phyloP scores from a whole-genome alignment of 2,329 filamentous ascomycete species.

The Aureobasidium sp. region DNA sequence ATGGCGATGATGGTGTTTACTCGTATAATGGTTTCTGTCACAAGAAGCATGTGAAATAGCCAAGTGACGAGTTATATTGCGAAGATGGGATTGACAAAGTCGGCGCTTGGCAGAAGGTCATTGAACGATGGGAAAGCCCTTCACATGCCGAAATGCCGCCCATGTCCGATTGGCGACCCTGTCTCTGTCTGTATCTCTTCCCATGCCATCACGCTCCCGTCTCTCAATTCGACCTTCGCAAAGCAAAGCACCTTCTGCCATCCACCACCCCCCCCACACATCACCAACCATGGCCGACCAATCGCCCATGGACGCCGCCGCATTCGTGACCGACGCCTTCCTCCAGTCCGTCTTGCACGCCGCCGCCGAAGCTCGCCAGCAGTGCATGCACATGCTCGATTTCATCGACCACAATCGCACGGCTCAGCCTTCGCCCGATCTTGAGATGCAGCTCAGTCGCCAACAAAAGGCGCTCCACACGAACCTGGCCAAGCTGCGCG shows the following conservation, averaged over 20 bases:
- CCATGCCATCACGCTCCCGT: no score
- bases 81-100: background rate
- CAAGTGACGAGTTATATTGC: no score
- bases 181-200: background rate
- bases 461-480: slow-evolving; percentile 75
- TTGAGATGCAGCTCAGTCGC: slow-evolving; percentile 57
- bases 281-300: slow-evolving; percentile 6
- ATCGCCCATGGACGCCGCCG: slow-evolving; percentile 16
- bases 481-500: slow-evolving; percentile 71
- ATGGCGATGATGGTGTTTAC: no score
- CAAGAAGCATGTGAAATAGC: no score
- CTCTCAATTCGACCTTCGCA: no score
- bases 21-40: no score
- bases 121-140: background rate
- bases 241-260: slow-evolving; percentile 7
- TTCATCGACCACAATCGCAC: slow-evolving; percentile 45
- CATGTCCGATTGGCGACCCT: slow-evolving; percentile 3
- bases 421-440: slow-evolving; percentile 40
- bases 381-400: slow-evolving; percentile 54
- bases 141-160: background rate
- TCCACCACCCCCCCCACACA: background rate
- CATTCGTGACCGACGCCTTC: slow-evolving; percentile 52
- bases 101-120: slow-evolving; percentile 1
- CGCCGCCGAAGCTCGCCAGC: slow-evolving; percentile 64
- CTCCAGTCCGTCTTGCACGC: slow-evolving; percentile 64